Evolutionary conservation across 2,329 filamentous ascomycete genomes (phyloP), one percentile per base, ranked within the genome.

Genomic region (Lecanosticta acicola): DNA sequence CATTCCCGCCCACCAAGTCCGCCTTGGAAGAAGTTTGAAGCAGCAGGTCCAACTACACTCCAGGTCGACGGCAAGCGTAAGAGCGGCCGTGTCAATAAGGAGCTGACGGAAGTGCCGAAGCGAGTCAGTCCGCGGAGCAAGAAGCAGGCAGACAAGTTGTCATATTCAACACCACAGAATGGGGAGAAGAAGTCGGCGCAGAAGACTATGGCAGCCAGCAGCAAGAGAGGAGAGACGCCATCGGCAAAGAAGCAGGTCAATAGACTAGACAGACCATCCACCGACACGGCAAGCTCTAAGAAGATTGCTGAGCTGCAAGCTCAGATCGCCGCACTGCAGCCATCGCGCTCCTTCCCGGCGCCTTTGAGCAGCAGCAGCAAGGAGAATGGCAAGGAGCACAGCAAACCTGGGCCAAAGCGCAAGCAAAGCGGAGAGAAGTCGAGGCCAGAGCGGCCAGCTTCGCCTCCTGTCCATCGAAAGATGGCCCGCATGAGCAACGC

Each of bases 1-100:
- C 53, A 67, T 48, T 65, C 72, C 51, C 67, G 72, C 69, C 70
- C 72, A 43, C 75, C 77, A 49, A 97, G 91, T 53, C 93, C 93
- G 55, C 93, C 93, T 17, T 98, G 93, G 93, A 97, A 93, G 72
- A 87, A 81, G 61, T 78, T 86, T 52, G 78, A 78, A 48, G 87
- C 85, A 33, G 86, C 94, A 20, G 93, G 93, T 0, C 93, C 93
- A 17, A 93, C 91, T 3, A 85, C 86, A 0, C 90, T 94, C 64
- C 78, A 85, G 37, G 73, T 77, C 49, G 74, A 79, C 63, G 80
- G 80, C 32, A 74, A 74, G 54, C 71, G 80, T 49, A 80, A 78
- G 64, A 83, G 80, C 36, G 76, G 78, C 39, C 71, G 80, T 56
- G 76, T 78, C 43, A 78, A 76, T 57, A 61, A 54, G 44, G 60